Base-by-base conservation (phyloP, 768 basidiomycete genomes). In the Lentinula aciculospora region DNA sequence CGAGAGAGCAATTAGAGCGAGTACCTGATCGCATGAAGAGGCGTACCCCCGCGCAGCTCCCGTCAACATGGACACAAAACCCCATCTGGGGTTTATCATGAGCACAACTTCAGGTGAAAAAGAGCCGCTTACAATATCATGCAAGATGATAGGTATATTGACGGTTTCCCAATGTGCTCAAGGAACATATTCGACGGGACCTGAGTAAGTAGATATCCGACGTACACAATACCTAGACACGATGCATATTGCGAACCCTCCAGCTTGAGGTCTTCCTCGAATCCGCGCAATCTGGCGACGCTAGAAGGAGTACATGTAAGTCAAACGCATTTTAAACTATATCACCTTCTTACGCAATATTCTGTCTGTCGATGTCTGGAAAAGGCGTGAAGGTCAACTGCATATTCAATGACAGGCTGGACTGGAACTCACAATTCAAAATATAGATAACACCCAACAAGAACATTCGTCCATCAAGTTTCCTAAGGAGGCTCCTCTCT, bases 121-220 rank as follows among this genome's bases (percentile, higher is more conserved):
- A 85, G 44, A 82, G 64, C 21, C 76, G 13, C 83, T 85, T 3
- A 83, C 53, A 56, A 10, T 72, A 78, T 71, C 86, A 89, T 89
- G 62, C 85, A 87, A 42, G 65, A 65, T 0, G 88, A 83, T 2
- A 89, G 74, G 66, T 89, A 88, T 60, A 84, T 65, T 2, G 87
- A 89, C 1, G 88, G 89, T 64, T 76, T 73, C 44, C 51, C 51
- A 4, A 53, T 25, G 34, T 53, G 31, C 34, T 53, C 84, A 36
- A 91, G 68, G 61, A 89, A 81, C 81, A 91, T 88, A 62, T 91
- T 92, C 84, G 85, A 88, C 44, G 88, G 88, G 53, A 90, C 78
- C 66, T 91, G 89, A 88, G 89, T 89, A 32, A 88, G 68, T 57
- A 86, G 85, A 65, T 90, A 90, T 10, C 88, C 81, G 28, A 88